Evolutionary conservation across 805 yeast genomes (phyloP).

Genomic region (Wickerhamiella lipophila): DNA sequence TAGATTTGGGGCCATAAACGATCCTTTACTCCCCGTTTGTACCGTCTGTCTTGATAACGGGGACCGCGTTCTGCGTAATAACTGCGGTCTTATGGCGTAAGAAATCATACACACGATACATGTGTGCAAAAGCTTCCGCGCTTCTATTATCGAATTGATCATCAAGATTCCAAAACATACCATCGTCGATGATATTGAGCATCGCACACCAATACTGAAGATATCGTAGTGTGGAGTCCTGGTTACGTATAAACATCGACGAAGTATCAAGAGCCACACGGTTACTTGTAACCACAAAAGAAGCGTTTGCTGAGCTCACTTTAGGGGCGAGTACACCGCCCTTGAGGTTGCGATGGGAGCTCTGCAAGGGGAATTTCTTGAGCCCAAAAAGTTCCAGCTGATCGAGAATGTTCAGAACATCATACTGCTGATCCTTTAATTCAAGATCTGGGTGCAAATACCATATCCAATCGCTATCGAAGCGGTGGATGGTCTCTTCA

Average conservation of each 20-base stretch:
- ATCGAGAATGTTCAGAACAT: background rate
- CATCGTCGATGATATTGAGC: background rate
- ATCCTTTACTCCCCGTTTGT: too few species aligned
- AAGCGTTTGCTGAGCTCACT: background rate
- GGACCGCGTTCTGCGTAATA: background rate
- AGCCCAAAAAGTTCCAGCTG: background rate
- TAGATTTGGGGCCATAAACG: too few species aligned
- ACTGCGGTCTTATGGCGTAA: background rate
- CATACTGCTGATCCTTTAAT: background rate
- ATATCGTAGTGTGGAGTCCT: background rate
- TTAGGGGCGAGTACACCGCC: background rate
- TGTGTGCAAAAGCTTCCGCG: conserved; percentile 1
- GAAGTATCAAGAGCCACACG: background rate
- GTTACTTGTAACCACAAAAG: background rate
- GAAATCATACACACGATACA: background rate
- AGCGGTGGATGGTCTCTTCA: background rate
- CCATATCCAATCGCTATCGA: background rate
- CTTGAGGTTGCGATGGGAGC: background rate
- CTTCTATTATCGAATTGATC: background rate
- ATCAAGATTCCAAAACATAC: background rate
- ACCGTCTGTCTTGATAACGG: background rate
- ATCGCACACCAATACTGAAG: background rate
- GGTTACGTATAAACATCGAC: conserved; percentile 3
- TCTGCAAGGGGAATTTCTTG: background rate
- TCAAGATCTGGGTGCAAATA: background rate